Evolutionary conservation across 345 rosid genomes (phyloP), one percentile per base, ranked within the genome.

Genomic region (Erysimum cheiranthoides): DNA sequence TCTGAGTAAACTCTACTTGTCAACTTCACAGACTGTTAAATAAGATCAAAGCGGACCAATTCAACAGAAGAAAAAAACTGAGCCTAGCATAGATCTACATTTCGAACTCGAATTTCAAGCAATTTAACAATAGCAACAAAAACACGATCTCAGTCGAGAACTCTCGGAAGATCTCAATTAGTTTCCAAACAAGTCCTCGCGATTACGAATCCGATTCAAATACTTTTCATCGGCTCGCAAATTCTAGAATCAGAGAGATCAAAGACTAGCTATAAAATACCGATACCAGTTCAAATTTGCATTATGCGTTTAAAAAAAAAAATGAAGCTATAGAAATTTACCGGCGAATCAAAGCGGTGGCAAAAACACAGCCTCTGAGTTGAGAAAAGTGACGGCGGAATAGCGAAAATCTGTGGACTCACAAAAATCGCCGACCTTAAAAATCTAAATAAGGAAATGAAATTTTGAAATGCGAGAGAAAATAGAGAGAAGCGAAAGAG

Each of bases 381-480:
- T 36, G 78, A 0, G 5, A 3, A 16, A 46, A 18, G 14, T 68
- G 70, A 70, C 25, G 71, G 60, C 45, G 54, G 57, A 64, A 27
- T 27, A 71, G 72, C 5, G 68, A 57, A 57, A 39, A 40, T 42
- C 31, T 7, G 56, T 71, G 73, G 73, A 77, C 68, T 71, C 66
- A n/a, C 11, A 32, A 30, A 30, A 50, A 67, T 75, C 74, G 74
- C 34, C 45, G 54, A 47, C 67, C 71, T 47, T 11, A 47, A 5
- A n/a, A 64, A 46, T 34, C 76, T 77, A 71, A 46, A 9, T 36
- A 57, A 56, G 72, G 80, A 63, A 64, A 70, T 28, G n/a, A 30
- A 64, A 64, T 36, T 68, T 70, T 77, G 80, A 77, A 77, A 77
- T 65, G 67, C 76, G 46, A 77, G 54, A 56, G 74, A 75, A 68